Conservation (phyloP, 192 early-diverging fungal species). For the Coemansia sp. region DNA sequence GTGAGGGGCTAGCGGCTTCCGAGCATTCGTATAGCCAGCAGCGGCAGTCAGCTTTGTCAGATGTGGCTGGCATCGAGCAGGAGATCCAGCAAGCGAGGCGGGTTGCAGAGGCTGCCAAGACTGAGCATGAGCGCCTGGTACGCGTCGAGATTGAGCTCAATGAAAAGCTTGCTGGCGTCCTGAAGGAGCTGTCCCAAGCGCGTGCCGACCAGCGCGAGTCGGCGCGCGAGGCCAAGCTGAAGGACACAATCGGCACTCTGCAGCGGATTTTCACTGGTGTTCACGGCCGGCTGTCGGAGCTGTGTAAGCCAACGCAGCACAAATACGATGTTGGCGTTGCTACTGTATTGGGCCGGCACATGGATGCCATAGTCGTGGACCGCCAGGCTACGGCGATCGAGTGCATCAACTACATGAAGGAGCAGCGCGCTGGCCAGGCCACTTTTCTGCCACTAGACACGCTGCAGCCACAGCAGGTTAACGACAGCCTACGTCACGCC, state of each 20-base stretch:
- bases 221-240: conserved; percentile 72
- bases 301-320: conserved; percentile 89
- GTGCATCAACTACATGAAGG: conserved; percentile 91
- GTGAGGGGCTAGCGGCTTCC: conserved; percentile 25
- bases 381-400: conserved; percentile 88
- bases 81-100: conserved; percentile 57
- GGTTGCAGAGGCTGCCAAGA: conserved; percentile 60
- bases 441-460: conserved; percentile 94
- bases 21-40: conserved; percentile 47
- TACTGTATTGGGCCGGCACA: conserved; percentile 83
- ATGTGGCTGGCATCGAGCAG: conserved; percentile 17
- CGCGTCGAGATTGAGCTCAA: conserved; percentile 69
- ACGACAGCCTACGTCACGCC: conserved; percentile 78
- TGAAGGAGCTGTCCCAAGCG: conserved; percentile 77
- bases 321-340: conserved; percentile 87
- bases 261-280: conserved; percentile 88
- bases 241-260: conserved; percentile 74
- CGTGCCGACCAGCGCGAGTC: conserved; percentile 81
- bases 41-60: conserved; percentile 26
- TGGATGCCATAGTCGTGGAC: conserved; percentile 96
- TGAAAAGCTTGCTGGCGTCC: conserved; percentile 77
- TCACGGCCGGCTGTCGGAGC: conserved; percentile 82
- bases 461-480: conserved; percentile 67
- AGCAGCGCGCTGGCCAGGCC: conserved; percentile 86
- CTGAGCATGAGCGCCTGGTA: conserved; percentile 65